Evolutionary conservation across 768 basidiomycete species (phyloP).

Genomic region (Atractiella rhizophila): DNA sequence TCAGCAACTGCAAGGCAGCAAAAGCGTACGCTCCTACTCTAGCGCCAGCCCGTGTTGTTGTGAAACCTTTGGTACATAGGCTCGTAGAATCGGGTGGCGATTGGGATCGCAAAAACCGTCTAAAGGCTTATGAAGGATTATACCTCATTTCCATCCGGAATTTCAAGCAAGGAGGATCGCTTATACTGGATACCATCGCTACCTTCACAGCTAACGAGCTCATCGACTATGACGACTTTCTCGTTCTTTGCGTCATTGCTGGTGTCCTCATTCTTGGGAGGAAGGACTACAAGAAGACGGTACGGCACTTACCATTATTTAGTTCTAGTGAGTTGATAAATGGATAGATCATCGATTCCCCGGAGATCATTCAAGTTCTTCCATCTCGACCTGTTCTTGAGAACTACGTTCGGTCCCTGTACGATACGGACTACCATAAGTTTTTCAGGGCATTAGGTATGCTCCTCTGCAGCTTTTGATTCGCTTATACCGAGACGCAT

Average conservation of each 20-base stretch:
- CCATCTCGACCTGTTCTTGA: slow-evolving; percentile 59
- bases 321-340: neutral
- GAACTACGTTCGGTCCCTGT: slow-evolving; percentile 59
- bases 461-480: slow-evolving; percentile 9
- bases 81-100: slow-evolving; percentile 87
- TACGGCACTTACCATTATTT: slow-evolving; percentile 16
- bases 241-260: slow-evolving; percentile 57
- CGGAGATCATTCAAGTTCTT: slow-evolving; percentile 65
- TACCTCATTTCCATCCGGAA: slow-evolving; percentile 69
- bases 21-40: slow-evolving; percentile 29
- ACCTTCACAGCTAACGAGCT: slow-evolving; percentile 88
- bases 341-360: slow-evolving; percentile 46
- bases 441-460: slow-evolving; percentile 72
- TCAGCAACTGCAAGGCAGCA: slow-evolving; percentile 45
- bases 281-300: slow-evolving; percentile 79
- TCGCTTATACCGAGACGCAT: neutral
- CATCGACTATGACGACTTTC: slow-evolving; percentile 67
- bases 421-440: slow-evolving; percentile 80
- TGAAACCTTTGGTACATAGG: slow-evolving; percentile 23
- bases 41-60: neutral
- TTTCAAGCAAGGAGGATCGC: slow-evolving; percentile 60
- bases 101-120: slow-evolving; percentile 87
- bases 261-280: slow-evolving; percentile 48
- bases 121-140: slow-evolving; percentile 82
- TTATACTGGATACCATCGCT: slow-evolving; percentile 69